Evolutionary conservation across 1,139 yeast genomes (phyloP).

Genomic region (Candida tunisiensis): DNA sequence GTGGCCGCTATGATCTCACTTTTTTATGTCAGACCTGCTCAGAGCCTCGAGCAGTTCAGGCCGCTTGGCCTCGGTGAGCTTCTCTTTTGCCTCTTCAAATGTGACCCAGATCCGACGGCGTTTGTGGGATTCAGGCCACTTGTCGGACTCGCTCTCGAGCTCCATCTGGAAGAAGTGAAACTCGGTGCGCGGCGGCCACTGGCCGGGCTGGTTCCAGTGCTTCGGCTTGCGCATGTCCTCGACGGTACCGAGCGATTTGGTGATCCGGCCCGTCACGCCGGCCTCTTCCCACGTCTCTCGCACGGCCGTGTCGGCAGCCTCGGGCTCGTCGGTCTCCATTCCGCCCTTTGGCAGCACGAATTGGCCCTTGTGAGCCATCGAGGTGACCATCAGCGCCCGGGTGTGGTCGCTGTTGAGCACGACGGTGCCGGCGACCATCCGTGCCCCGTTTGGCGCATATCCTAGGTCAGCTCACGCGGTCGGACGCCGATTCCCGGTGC

Average conservation of each 20-base stretch:
- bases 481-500: too few relatives aligned
- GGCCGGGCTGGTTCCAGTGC: slow-evolving; percentile 27
- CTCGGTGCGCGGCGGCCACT: slow-evolving; percentile 46
- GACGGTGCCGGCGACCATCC: slow-evolving; percentile 85
- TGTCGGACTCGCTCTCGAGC: slow-evolving; percentile 34
- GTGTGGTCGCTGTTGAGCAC: slow-evolving; percentile 40
- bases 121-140: slow-evolving; percentile 57
- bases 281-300: slow-evolving; percentile 99
- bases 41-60: slow-evolving; percentile 9
- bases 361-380: slow-evolving; percentile 43
- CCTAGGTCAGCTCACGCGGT: slow-evolving; percentile 14
- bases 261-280: slow-evolving; percentile 58
- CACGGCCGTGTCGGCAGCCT: slow-evolving; percentile 35
- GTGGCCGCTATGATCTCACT: slow-evolving; percentile 58
- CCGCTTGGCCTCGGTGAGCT: too few relatives aligned
- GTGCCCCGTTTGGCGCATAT: slow-evolving; percentile 43
- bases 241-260: slow-evolving; percentile 40
- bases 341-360: slow-evolving; percentile 98
- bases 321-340: slow-evolving; percentile 68
- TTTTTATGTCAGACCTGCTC: too few relatives aligned
- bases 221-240: slow-evolving; percentile 53
- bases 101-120: slow-evolving; percentile 64
- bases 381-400: slow-evolving; percentile 61
- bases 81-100: slow-evolving; percentile 54
- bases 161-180: slow-evolving; percentile 73